phyloP scores from a whole-genome alignment of 176 grass and related monocot genomes.

The Oryza australiensis region DNA sequence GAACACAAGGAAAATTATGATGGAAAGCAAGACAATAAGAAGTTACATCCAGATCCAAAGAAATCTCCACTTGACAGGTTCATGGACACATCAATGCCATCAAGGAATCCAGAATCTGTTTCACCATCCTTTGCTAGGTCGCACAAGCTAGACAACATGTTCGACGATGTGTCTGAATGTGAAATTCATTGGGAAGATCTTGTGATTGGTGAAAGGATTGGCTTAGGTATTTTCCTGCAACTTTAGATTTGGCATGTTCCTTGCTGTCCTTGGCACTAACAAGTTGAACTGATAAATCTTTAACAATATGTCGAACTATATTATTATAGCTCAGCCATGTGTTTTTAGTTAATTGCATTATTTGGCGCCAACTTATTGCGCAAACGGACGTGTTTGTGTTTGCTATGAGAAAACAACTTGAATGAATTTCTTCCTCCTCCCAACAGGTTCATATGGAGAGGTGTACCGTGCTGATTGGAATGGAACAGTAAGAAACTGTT shows the following conservation, averaged over 20 bases:
- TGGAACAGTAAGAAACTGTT: constrained; percentile 72
- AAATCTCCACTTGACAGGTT: constrained; percentile 67
- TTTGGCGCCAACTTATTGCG: constrained; percentile 20
- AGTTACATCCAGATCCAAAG: constrained; percentile 58
- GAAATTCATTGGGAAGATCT: constrained; percentile 99
- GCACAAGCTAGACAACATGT: constrained; percentile 71
- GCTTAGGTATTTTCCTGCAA: constrained; percentile 77
- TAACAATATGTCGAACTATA: constrained; percentile 18
- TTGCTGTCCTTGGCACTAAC: constrained; percentile 27
- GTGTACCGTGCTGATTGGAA: constrained; percentile 99
- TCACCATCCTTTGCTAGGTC: constrained; percentile 51
- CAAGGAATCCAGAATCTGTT: constrained; percentile 48
- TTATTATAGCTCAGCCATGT: constrained; percentile 21
- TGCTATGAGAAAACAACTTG: constrained; percentile 25
- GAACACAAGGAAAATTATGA: constrained; percentile 37
- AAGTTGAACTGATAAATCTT: constrained; percentile 8
- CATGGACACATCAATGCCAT: constrained; percentile 49
- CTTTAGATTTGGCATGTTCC: constrained; percentile 36
- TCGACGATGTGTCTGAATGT: constrained; percentile 93
- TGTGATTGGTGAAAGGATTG: constrained; percentile 97
- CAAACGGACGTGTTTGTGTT: constrained; percentile 21
- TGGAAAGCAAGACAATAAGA: constrained; percentile 53
- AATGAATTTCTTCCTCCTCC: constrained; percentile 37
- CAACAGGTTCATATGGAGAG: constrained; percentile 96
- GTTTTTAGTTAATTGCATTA: constrained; percentile 22